Evolutionary conservation across 331 rosid genomes (phyloP).

Genomic region (Erythrophleum ivorense): DNA sequence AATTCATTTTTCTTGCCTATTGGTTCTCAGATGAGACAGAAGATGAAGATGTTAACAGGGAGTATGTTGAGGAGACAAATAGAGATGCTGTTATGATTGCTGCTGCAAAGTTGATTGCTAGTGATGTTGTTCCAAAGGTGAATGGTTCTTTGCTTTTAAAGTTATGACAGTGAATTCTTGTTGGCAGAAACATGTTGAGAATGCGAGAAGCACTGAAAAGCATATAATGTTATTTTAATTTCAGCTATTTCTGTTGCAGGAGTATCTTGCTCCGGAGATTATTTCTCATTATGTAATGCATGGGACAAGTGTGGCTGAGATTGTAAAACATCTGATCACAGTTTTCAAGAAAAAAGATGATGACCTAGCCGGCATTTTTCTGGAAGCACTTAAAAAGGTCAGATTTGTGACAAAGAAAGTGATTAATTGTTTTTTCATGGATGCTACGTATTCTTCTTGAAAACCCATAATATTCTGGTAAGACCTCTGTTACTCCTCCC

Average conservation of each 20-base stretch:
- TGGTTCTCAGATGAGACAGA: constrained; percentile 72
- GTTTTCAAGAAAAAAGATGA: constrained; percentile 68
- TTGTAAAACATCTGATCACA: constrained; percentile 76
- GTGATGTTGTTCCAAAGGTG: constrained; percentile 77
- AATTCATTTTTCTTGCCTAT: constrained; percentile 36
- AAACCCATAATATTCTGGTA: neutral
- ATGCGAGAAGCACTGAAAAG: neutral
- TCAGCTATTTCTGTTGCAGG: constrained; percentile 60
- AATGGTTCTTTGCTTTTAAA: constrained; percentile 23
- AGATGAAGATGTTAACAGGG: constrained; percentile 79
- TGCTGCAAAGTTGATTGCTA: constrained; percentile 73
- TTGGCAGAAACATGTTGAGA: constrained; percentile 21
- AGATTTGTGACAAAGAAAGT: constrained; percentile 12
- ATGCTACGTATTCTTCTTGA: constrained; percentile 2
- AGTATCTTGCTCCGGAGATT: constrained; percentile 84
- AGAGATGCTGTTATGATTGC: constrained; percentile 78
- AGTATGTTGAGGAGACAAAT: constrained; percentile 79
- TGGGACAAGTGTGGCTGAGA: constrained; percentile 75
- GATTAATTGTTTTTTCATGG: constrained; percentile 20
- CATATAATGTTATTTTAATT: constrained; percentile 13
- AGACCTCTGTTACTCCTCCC: neutral
- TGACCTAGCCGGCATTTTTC: constrained; percentile 63
- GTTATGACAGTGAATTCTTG: constrained; percentile 7
- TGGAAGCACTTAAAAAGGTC: constrained; percentile 91
- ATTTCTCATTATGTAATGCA: constrained; percentile 84